phyloP scores from a whole-genome alignment of 768 basidiomycete genomes.

The Tricholoma flavovirens region DNA sequence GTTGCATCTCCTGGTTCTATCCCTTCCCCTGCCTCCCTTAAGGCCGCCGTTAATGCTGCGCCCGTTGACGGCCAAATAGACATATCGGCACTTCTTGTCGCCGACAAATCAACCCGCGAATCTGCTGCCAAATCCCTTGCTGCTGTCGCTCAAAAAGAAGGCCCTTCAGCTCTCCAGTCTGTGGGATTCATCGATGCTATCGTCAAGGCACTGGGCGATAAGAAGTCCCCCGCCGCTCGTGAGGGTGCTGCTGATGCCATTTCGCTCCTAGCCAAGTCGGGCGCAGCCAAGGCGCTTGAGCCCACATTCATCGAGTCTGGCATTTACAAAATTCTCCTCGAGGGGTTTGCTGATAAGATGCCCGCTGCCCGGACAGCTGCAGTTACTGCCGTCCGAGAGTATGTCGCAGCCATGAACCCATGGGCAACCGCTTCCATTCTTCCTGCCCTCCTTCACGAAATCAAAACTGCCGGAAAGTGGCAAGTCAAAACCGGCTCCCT shows the following conservation, averaged over 20 bases:
- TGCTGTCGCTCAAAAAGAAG: constrained; percentile 75
- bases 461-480: constrained; percentile 97
- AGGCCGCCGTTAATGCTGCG: constrained; percentile 40
- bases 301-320: constrained; percentile 85
- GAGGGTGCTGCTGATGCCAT: constrained; percentile 82
- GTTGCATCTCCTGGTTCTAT: constrained; percentile 56
- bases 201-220: constrained; percentile 86
- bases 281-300: constrained; percentile 78
- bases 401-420: constrained; percentile 75
- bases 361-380: constrained; percentile 82
- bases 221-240: constrained; percentile 89
- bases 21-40: constrained; percentile 66
- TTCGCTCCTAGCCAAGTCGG: constrained; percentile 56
- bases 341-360: constrained; percentile 93
- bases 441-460: constrained; percentile 83
- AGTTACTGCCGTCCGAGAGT: constrained; percentile 73
- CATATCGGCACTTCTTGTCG: constrained; percentile 68
- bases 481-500: constrained; percentile 91
- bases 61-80: constrained; percentile 63
- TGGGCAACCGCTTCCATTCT: constrained; percentile 84
- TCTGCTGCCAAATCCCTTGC: constrained; percentile 66
- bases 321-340: constrained; percentile 80
- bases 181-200: constrained; percentile 67
- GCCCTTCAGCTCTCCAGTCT: constrained; percentile 68
- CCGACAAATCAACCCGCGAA: constrained; percentile 80